Percentiles rank a stretch among this genome's conserved stretches.
Evolutionary conservation across 2,329 filamentous ascomycete genomes (phyloP).

Genomic region (Sarocladium strictum): DNA sequence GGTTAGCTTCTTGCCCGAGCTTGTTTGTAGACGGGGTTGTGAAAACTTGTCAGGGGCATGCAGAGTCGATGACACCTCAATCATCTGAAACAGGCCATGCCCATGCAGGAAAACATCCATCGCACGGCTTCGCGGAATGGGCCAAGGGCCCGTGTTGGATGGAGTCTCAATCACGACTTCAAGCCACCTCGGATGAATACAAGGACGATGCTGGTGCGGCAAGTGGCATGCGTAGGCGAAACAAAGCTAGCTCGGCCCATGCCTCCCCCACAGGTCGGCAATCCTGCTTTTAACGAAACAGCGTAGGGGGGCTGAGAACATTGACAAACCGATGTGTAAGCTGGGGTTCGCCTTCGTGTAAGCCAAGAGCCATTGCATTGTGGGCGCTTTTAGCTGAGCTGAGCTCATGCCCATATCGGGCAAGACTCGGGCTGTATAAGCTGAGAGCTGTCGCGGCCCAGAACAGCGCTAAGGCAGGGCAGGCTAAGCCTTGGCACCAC

Average conservation of each 20-base stretch:
- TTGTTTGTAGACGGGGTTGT: neutral
- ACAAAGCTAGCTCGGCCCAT: neutral
- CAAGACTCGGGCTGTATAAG: neutral
- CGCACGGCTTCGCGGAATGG: neutral
- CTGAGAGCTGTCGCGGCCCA: neutral
- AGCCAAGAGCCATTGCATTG: neutral
- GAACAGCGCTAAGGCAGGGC: neutral
- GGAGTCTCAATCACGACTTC: neutral
- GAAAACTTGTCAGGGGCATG: neutral
- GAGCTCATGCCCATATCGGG: neutral
- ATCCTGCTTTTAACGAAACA: no score
- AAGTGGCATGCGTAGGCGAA: neutral
- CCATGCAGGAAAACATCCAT: neutral
- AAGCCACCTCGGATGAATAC: neutral
- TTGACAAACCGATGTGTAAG: neutral
- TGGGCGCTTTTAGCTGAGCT: neutral
- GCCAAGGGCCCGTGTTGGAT: neutral
- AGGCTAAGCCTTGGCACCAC: neutral
- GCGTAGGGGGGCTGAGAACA: no score
- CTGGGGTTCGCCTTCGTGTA: neutral
- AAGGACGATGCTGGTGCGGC: neutral
- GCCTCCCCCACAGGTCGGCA: neutral
- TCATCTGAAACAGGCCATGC: neutral
- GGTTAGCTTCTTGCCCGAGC: neutral
- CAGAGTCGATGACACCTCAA: constrained; percentile 4